Base-by-base conservation (phyloP, 345 rosid genomes). In the Abelmoschus esculentus region DNA sequence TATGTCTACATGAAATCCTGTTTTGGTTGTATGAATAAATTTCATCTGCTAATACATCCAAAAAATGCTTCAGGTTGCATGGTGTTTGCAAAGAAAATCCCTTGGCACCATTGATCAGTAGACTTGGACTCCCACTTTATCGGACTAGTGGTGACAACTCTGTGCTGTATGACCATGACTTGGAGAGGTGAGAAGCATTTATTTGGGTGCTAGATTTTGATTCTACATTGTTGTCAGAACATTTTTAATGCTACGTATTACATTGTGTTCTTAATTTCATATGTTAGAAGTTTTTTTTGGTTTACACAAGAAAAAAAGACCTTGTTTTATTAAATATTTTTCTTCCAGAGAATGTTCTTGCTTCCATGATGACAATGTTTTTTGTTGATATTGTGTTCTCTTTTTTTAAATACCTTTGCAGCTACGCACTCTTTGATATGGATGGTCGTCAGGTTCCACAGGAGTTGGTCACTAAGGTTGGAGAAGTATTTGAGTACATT, bases 141-240 rank as follows among this genome's bases (percentile, higher is more conserved):
- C 92, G 97, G 58, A 95, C 99, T 19, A 88, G 99, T 10, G 99
- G 96, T 66, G 99, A 95, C 76, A 88, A 95, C 72, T 95, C 97
- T 0, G 96, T 95, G 72, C 74, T 91, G 80, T 95, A 89, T 78
- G 99, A 91, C 77, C 99, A 95, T 76, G 99, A 95, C 75, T 79
- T 95, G 38, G 93, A 95, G 82, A 95, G 99, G 99, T 91, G 65
- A 68, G 66, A 26, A 69, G 2, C 54, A 60, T 38, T 56, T 67
- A 66, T n/a, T 63, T 9, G 15, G 28, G 10, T 5, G 32, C 31
- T 40, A 36, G 40, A 36, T 8, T 8, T 36, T 36, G 40, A 36
- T 36, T 36, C 40, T 36, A 36, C 40, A 36, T 36, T 96, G 69
- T 90, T 69, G 96, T 87, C 67, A 11, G 67, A 40, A 10, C 29